phyloP scores from a whole-genome alignment of 768 basidiomycete species.

The Suillus spraguei region DNA sequence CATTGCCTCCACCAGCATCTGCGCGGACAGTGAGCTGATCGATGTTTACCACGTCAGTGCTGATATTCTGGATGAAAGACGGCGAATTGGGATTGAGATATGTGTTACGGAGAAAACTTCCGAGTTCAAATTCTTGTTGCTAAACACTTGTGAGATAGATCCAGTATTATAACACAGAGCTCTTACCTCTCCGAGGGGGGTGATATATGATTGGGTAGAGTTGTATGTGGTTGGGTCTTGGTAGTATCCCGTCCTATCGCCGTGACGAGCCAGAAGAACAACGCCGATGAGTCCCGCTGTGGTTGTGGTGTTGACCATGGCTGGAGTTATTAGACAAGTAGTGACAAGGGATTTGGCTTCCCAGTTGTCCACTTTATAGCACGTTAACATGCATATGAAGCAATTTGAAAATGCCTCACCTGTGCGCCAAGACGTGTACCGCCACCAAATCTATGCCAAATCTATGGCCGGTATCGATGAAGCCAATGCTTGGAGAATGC shows the following conservation, averaged over 20 bases:
- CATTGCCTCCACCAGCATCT: conserved; percentile 78
- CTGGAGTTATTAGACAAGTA: not conserved
- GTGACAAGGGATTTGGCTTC: not conserved
- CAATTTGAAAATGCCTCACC: not conserved
- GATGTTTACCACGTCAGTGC: conserved; percentile 66
- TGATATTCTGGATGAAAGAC: conserved; percentile 68
- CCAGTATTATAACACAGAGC: not conserved
- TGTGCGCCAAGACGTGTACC: not conserved
- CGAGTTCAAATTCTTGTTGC: conserved; percentile 70
- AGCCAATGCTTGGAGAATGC: not conserved
- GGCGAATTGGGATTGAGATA: conserved; percentile 66
- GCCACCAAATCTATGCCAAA: too few species aligned
- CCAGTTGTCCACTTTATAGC: not conserved
- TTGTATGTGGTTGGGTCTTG: conserved; percentile 77
- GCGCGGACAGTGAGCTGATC: conserved; percentile 73
- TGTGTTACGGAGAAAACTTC: conserved; percentile 55
- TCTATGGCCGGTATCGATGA: conserved; percentile 5
- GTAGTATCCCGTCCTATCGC: conserved; percentile 67
- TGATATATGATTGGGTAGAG: conserved; percentile 63
- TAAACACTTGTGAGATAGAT: conserved; percentile 27
- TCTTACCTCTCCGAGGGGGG: conserved; percentile 69
- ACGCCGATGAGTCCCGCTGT: conserved; percentile 59
- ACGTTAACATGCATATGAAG: too few species aligned
- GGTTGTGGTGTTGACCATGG: conserved; percentile 28
- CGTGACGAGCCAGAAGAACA: conserved; percentile 74